Percentiles rank a stretch among this genome's conserved stretches.
Conservation (phyloP, 306 rosid genomes). For the Acmispon strigosus region DNA sequence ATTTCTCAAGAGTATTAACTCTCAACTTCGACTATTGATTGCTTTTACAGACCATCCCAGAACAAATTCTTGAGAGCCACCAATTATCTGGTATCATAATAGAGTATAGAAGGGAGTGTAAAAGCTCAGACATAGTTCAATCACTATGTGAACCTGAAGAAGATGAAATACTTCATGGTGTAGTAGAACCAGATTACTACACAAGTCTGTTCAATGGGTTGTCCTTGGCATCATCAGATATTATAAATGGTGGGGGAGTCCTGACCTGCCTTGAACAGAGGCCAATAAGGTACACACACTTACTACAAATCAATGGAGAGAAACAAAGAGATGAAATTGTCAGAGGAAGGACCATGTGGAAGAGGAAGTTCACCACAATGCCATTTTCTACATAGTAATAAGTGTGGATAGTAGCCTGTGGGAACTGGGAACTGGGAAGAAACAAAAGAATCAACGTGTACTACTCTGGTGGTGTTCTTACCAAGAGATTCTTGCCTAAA, state of each 20-base stretch:
- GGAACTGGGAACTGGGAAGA: slow-evolving; percentile 1
- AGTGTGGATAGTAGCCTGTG: not conserved
- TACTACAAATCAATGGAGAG: slow-evolving; percentile 54
- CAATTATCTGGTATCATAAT: slow-evolving; percentile 62
- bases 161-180: slow-evolving; percentile 46
- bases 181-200: slow-evolving; percentile 33
- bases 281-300: slow-evolving; percentile 63
- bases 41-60: slow-evolving; percentile 59
- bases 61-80: slow-evolving; percentile 54
- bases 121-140: slow-evolving; percentile 67
- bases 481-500: slow-evolving; percentile 19
- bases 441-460: not conserved
- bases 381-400: slow-evolving; percentile 44
- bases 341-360: slow-evolving; percentile 80
- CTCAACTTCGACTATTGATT: not conserved
- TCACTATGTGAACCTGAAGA: slow-evolving; percentile 77
- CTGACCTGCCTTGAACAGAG: slow-evolving; percentile 42
- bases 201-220: slow-evolving; percentile 46
- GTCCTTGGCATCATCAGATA: slow-evolving; percentile 55
- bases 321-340: slow-evolving; percentile 68
- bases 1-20: not conserved
- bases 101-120: slow-evolving; percentile 83
- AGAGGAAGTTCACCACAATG: slow-evolving; percentile 38
- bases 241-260: slow-evolving; percentile 58
- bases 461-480: not conserved